Conservation (phyloP, 2,329 filamentous ascomycete genomes). For the Botrytis fragariae region DNA sequence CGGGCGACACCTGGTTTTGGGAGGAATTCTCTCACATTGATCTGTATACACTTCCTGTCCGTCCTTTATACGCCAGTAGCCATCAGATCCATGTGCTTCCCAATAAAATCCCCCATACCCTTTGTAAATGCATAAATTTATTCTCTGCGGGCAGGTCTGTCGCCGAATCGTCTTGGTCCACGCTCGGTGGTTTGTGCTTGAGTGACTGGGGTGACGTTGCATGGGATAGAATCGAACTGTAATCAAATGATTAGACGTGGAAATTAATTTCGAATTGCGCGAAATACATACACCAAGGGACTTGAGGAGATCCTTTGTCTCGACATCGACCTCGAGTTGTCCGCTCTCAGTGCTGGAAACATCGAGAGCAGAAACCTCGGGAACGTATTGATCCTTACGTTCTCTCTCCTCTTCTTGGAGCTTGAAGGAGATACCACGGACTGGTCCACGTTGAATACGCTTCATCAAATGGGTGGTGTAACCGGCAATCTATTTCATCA, state of each 20-base stretch:
- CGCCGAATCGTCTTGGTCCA: constrained; percentile 67
- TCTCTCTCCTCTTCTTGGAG: constrained; percentile 99
- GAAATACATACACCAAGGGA: constrained; percentile 83
- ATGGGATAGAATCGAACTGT: constrained; percentile 94
- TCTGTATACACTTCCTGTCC: constrained; percentile 47
- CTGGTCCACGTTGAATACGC: constrained; percentile 98
- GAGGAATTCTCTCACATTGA: constrained; percentile 57
- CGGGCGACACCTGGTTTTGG: constrained; percentile 75
- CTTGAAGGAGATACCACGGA: constrained; percentile 99
- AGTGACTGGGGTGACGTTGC: constrained; percentile 89
- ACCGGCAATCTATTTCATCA: constrained; percentile 73
- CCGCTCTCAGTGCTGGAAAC: constrained; percentile 94
- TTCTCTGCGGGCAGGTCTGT: constrained; percentile 51
- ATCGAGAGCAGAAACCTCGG: constrained; percentile 97
- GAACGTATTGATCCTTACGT: constrained; percentile 99
- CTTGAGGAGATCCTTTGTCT: constrained; percentile 99
- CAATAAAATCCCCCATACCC: constrained; percentile 27
- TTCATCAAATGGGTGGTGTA: constrained; percentile 99
- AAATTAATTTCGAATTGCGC: not conserved
- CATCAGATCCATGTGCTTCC: constrained; percentile 33
- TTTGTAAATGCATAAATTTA: constrained; percentile 39
- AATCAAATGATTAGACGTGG: constrained; percentile 36
- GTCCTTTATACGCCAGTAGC: constrained; percentile 36
- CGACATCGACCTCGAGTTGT: constrained; percentile 89
- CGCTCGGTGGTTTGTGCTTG: constrained; percentile 87